Conservation (phyloP, 176 grass and related monocot species). For the Triticum urartu region DNA sequence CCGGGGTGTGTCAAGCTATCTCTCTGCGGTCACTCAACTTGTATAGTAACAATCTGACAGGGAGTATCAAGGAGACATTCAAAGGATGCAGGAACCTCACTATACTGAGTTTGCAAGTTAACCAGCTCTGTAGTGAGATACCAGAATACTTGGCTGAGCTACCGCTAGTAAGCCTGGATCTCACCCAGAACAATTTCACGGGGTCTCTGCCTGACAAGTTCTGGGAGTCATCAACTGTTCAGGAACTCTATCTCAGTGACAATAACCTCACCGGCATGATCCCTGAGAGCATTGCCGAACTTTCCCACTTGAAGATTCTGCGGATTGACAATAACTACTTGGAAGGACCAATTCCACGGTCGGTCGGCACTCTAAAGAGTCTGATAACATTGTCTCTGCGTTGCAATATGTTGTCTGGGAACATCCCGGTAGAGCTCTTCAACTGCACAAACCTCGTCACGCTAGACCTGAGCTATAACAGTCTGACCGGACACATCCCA, state of each 20-base stretch:
- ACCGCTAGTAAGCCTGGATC: constrained; percentile 48
- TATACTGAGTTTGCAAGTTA: constrained; percentile 52
- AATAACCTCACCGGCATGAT: constrained; percentile 60
- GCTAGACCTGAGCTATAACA: constrained; percentile 67
- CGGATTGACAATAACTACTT: constrained; percentile 61
- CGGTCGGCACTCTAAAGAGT: constrained; percentile 58
- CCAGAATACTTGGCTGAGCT: constrained; percentile 72
- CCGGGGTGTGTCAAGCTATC: constrained; percentile 47
- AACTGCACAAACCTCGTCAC: constrained; percentile 69
- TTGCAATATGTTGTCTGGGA: constrained; percentile 69
- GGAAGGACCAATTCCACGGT: constrained; percentile 54
- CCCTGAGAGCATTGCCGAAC: constrained; percentile 49
- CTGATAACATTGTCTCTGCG: constrained; percentile 51
- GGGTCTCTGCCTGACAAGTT: constrained; percentile 57
- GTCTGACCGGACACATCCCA: constrained; percentile 52
- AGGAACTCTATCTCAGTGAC: constrained; percentile 49
- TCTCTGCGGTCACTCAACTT: constrained; percentile 52
- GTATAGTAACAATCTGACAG: constrained; percentile 52
- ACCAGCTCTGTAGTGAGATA: constrained; percentile 66
- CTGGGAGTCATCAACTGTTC: constrained; percentile 55
- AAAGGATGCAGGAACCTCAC: constrained; percentile 61
- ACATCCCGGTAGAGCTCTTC: constrained; percentile 73
- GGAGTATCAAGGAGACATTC: constrained; percentile 66
- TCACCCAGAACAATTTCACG: constrained; percentile 70
- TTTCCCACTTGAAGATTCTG: constrained; percentile 42